Percentiles rank a stretch among this genome's conserved stretches.
Evolutionary conservation across 2,329 filamentous ascomycete species (phyloP).

Genomic region (Thelonectria rubi): DNA sequence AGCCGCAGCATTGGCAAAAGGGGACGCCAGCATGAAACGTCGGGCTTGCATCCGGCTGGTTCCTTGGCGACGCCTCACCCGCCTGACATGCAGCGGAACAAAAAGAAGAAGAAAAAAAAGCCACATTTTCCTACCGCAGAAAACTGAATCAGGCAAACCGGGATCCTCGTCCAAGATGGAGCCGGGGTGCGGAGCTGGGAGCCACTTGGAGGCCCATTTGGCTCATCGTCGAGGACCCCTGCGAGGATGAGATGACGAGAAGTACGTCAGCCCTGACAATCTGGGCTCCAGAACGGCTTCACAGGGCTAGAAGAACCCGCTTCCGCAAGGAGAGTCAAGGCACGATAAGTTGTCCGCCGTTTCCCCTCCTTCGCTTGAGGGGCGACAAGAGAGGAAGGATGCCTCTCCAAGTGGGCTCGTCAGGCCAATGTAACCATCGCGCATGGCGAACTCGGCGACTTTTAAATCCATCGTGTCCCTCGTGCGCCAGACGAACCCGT

Average conservation of each 20-base stretch:
- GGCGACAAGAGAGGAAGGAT: too few species aligned
- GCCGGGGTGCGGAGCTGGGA: conserved; percentile 5
- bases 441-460: background rate
- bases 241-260: too few species aligned
- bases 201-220: background rate
- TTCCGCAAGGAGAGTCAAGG: too few species aligned
- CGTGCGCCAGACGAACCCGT: background rate
- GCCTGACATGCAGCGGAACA: background rate
- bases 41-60: conserved; percentile 3
- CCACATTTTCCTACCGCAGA: background rate
- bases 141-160: background rate
- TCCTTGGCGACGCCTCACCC: background rate
- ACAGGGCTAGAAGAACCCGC: background rate
- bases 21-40: conserved; percentile 9
- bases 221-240: background rate
- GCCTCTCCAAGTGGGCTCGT: too few species aligned
- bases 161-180: conserved; percentile 1
- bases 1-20: background rate
- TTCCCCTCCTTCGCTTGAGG: too few species aligned
- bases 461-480: background rate
- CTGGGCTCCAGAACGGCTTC: background rate
- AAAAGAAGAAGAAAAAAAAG: background rate
- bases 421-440: background rate
- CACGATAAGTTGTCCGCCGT: too few species aligned
- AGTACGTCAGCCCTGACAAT: conserved; percentile 3